Evolutionary conservation across 441 rosid genomes (phyloP).

Genomic region (Euphorbia schlechtendalii): DNA sequence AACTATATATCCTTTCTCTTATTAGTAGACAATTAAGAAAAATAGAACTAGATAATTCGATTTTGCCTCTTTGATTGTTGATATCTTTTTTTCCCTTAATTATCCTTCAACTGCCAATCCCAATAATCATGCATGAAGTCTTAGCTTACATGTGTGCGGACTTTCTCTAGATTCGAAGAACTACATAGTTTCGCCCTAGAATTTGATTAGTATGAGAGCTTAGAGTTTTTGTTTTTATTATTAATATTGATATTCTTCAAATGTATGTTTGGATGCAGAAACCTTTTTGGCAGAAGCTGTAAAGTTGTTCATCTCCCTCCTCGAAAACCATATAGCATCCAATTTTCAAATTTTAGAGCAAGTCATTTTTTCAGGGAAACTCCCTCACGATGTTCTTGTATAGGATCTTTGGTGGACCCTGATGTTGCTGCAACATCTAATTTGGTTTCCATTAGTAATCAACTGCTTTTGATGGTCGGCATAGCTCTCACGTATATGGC

Average conservation of each 20-base stretch:
- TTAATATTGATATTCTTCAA: not conserved
- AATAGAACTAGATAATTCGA: not conserved
- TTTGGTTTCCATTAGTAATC: conserved; percentile 57
- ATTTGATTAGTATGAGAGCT: not conserved
- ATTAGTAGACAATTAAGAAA: not conserved
- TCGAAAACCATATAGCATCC: conserved; percentile 19
- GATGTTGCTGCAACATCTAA: conserved; percentile 43
- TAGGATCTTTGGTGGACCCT: conserved; percentile 49
- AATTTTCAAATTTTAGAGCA: conserved; percentile 27
- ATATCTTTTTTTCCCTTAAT: not conserved
- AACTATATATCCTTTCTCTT: too few species aligned
- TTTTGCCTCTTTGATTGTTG: not conserved
- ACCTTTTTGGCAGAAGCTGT: conserved; percentile 26
- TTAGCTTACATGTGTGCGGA: not conserved
- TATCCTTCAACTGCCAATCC: not conserved
- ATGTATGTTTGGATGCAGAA: conserved; percentile 26
- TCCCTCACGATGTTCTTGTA: conserved; percentile 34
- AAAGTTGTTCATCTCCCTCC: conserved; percentile 25
- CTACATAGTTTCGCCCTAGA: not conserved
- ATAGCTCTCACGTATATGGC: conserved; percentile 77
- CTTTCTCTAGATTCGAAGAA: not conserved
- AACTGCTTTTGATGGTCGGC: conserved; percentile 62
- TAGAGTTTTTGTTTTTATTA: not conserved
- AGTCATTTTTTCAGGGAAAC: conserved; percentile 18
- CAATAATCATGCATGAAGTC: not conserved